Conservation (phyloP, 306 rosid species). For the peach (Prunus persica) region DNA sequence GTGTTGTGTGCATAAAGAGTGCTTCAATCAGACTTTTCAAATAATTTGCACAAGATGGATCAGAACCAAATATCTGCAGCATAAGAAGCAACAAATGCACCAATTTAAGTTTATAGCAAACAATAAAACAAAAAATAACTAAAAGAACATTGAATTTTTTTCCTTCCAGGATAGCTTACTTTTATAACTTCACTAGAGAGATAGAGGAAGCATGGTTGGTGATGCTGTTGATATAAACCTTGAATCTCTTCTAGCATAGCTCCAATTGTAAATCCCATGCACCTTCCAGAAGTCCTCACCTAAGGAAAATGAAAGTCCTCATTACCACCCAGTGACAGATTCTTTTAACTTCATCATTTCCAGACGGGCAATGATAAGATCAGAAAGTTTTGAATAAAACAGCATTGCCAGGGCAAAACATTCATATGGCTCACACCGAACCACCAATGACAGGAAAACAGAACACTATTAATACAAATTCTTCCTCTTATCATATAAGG, state of each 20-base stretch:
- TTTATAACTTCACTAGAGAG: slow-evolving; percentile 98
- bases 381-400: neutral
- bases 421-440: neutral
- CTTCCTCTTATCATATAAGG: neutral
- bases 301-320: slow-evolving; percentile 40
- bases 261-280: slow-evolving; percentile 94
- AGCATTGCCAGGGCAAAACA: neutral
- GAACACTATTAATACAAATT: neutral
- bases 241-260: slow-evolving; percentile 99
- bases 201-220: slow-evolving; percentile 97
- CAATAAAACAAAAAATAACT: neutral
- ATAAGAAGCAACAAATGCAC: slow-evolving; percentile 29
- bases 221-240: slow-evolving; percentile 83
- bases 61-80: slow-evolving; percentile 97
- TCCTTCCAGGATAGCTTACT: slow-evolving; percentile 33
- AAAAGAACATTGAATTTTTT: neutral
- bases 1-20: slow-evolving; percentile 78
- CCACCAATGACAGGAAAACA: neutral
- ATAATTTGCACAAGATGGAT: slow-evolving; percentile 89
- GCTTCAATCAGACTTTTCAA: slow-evolving; percentile 87
- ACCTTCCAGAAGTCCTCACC: slow-evolving; percentile 98
- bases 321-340: slow-evolving; percentile 2
- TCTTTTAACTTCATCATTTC: neutral
- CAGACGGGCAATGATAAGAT: neutral
- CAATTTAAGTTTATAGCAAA: slow-evolving; percentile 15